A percentile compares a stretch with the other conserved stretches of the same genome.
Evolutionary conservation across 2,329 filamentous ascomycete genomes (phyloP).

Genomic region (Alternaria burnsii): DNA sequence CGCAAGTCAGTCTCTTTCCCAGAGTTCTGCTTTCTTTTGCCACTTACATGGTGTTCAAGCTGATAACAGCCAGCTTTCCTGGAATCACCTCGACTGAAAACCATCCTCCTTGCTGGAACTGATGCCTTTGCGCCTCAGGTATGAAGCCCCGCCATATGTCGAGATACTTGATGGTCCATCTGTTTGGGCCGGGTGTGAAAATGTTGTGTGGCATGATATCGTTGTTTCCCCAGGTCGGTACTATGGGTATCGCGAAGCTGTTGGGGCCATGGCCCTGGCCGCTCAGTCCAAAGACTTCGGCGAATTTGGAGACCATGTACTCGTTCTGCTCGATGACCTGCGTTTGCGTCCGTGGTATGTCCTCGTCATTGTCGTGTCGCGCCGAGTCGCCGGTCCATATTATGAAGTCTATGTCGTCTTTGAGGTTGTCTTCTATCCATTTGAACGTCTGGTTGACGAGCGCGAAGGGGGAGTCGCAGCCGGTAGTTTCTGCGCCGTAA

Average conservation of each 20-base stretch:
- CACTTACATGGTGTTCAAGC: conserved; percentile 81
- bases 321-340: conserved; percentile 83
- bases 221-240: conserved; percentile 96
- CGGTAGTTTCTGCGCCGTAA: conserved; percentile 85
- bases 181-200: conserved; percentile 82
- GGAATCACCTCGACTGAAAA: conserved; percentile 94
- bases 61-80: conserved; percentile 84
- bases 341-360: conserved; percentile 74
- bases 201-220: conserved; percentile 98
- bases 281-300: conserved; percentile 70
- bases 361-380: conserved; percentile 87
- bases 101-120: conserved; percentile 92
- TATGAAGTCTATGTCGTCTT: conserved; percentile 84
- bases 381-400: conserved; percentile 93
- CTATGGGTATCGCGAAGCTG: conserved; percentile 76
- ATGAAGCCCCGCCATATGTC: conserved; percentile 88
- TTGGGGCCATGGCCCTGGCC: conserved; percentile 57
- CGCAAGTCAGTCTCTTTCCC: conserved; percentile 1
- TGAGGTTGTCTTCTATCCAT: conserved; percentile 83
- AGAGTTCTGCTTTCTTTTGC: no score
- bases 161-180: conserved; percentile 80
- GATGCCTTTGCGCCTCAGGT: conserved; percentile 88
- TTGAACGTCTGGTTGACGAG: conserved; percentile 88
- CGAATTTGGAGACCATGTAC: conserved; percentile 77
- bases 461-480: conserved; percentile 84